Evolutionary conservation across 441 rosid species (phyloP).

Genomic region (Gossypium aridum): DNA sequence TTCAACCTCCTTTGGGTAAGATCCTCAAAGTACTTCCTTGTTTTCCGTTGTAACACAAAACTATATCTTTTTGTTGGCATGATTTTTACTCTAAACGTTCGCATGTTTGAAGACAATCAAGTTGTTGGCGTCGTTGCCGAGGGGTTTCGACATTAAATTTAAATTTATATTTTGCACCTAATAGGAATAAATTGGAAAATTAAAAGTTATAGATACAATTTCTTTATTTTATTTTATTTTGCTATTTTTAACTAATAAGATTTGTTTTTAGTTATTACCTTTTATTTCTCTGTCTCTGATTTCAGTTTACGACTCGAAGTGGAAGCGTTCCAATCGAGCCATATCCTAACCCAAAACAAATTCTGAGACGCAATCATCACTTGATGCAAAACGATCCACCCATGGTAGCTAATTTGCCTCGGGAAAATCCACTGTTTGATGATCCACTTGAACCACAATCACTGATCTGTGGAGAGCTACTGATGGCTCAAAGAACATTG

Average conservation of each 20-base stretch:
- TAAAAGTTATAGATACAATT: too few species aligned
- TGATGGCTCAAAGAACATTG: not conserved
- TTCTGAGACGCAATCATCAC: not conserved
- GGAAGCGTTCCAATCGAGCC: not conserved
- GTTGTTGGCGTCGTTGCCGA: not conserved
- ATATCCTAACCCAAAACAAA: not conserved
- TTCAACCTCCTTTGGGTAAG: not conserved
- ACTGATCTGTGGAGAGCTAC: not conserved
- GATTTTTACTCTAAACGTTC: not conserved
- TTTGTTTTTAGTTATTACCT: not conserved
- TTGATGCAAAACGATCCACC: not conserved
- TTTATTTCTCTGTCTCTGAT: not conserved
- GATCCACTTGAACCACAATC: not conserved
- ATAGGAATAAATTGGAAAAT: not conserved
- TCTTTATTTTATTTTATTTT: too few species aligned
- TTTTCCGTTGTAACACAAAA: too few species aligned
- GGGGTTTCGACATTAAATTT: not conserved
- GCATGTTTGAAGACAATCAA: not conserved
- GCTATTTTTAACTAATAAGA: not conserved
- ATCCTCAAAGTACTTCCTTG: not conserved
- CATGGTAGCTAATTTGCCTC: not conserved
- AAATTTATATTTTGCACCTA: not conserved
- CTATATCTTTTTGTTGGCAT: not conserved
- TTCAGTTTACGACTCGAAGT: not conserved
- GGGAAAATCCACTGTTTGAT: not conserved